phyloP scores from a whole-genome alignment of 371 early-diverging fungal species.

The Saksenaea vasiformis region DNA sequence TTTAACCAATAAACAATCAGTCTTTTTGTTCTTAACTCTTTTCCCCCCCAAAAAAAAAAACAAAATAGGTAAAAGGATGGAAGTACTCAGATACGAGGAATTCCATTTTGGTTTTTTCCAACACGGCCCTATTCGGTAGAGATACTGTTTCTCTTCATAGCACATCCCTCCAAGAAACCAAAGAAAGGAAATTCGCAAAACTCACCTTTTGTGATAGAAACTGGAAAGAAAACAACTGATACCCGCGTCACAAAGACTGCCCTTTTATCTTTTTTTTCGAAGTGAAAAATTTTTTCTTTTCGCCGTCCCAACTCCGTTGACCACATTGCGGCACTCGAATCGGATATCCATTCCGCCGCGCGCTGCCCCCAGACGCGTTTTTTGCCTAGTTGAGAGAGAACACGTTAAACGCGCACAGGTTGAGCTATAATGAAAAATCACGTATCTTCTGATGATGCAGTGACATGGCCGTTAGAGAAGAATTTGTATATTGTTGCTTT shows the following conservation, averaged over 20 bases:
- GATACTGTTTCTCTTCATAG: not conserved
- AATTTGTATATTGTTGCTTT: no score
- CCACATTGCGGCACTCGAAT: not conserved
- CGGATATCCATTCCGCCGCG: not conserved
- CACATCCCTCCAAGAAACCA: not conserved
- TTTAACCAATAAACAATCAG: not conserved
- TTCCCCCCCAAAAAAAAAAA: not conserved
- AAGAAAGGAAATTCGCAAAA: not conserved
- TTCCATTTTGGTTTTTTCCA: not conserved
- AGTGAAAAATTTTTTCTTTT: not conserved
- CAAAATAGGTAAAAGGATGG: not conserved
- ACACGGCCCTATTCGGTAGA: conserved; percentile 5
- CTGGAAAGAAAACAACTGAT: not conserved
- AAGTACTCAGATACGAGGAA: conserved; percentile 5
- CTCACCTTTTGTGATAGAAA: not conserved
- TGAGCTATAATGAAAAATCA: no score
- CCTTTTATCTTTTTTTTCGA: not conserved
- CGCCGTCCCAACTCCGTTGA: conserved; percentile 1
- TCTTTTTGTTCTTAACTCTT: not conserved
- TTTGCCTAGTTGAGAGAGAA: no score
- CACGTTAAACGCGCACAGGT: no score
- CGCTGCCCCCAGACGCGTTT: not conserved
- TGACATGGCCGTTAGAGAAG: no score
- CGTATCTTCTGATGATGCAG: no score
- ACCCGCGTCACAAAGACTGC: not conserved